Evolutionary conservation across 1,284 basidiomycete genomes (phyloP).

Genomic region (Rhodotorula mucilaginosa): DNA sequence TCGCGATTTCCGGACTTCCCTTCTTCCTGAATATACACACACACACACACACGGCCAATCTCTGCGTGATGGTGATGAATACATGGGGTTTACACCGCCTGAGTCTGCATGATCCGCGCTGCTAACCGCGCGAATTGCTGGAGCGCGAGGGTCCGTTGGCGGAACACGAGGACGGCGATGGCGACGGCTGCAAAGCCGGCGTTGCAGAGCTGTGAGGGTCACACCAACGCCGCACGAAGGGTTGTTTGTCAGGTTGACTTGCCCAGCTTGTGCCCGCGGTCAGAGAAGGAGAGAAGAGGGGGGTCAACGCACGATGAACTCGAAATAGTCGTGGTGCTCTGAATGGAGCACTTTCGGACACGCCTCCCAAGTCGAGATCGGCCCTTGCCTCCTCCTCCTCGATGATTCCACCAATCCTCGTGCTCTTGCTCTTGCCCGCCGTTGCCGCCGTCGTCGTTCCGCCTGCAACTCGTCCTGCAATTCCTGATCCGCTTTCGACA

Average conservation of each 20-base stretch:
- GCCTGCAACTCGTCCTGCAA: slow-evolving; percentile 1
- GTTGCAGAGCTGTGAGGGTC: slow-evolving; percentile 31
- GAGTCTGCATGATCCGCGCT: slow-evolving; percentile 36
- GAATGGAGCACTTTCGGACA: slow-evolving; percentile 25
- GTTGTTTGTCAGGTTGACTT: too few relatives aligned
- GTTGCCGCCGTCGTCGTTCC: slow-evolving; percentile 3
- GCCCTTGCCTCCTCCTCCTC: slow-evolving; percentile 2
- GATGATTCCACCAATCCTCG: background rate
- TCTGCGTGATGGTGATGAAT: too few relatives aligned
- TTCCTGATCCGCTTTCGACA: slow-evolving; percentile 4
- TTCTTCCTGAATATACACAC: too few relatives aligned
- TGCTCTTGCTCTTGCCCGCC: background rate
- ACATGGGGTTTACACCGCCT: slow-evolving; percentile 3
- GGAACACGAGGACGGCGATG: slow-evolving; percentile 16
- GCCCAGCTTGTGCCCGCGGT: too few relatives aligned
- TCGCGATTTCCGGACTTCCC: too few relatives aligned
- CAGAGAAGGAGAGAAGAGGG: too few relatives aligned
- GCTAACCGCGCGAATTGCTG: slow-evolving; percentile 33
- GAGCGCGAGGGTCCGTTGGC: slow-evolving; percentile 30
- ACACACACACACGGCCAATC: too few relatives aligned
- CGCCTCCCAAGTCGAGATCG: slow-evolving; percentile 30
- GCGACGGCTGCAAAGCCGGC: slow-evolving; percentile 24
- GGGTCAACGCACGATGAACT: slow-evolving; percentile 36
- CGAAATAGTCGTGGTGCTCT: slow-evolving; percentile 35
- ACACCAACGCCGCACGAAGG: too few relatives aligned